Percentiles rank a stretch among this genome's conserved stretches.
Evolutionary conservation across 176 grass and related monocot species (phyloP).

Genomic region (Otatea glauca): DNA sequence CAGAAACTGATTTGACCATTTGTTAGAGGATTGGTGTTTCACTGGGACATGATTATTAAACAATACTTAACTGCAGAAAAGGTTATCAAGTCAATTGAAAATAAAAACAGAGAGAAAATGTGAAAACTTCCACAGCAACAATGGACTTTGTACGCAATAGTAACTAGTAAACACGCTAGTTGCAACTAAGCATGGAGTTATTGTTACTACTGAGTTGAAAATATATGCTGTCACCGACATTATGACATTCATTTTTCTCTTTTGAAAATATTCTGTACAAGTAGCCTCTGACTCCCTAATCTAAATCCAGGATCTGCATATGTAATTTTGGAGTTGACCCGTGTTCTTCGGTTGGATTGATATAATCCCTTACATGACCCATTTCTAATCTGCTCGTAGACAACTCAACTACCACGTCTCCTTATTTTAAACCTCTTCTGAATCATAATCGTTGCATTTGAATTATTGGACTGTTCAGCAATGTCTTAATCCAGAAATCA

Average conservation of each 20-base stretch:
- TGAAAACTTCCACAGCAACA: not conserved
- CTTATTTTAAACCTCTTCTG: constrained; percentile 26
- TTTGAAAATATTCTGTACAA: not conserved
- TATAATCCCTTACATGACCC: not conserved
- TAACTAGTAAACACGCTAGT: not conserved
- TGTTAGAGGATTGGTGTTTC: not conserved
- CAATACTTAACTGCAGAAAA: not conserved
- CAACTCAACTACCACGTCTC: constrained; percentile 32
- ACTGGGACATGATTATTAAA: not conserved
- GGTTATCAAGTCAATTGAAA: constrained; percentile 2
- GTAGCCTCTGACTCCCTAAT: not conserved
- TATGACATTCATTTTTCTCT: not conserved
- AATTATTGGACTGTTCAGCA: constrained; percentile 30
- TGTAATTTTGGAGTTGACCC: constrained; percentile 30
- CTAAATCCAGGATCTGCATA: constrained; percentile 16
- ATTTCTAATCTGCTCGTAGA: constrained; percentile 26
- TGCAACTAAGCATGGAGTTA: constrained; percentile 2
- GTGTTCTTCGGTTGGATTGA: not conserved
- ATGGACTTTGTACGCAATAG: not conserved
- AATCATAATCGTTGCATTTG: constrained; percentile 43
- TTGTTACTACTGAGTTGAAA: constrained; percentile 12
- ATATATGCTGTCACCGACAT: not conserved
- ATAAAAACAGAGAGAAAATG: constrained; percentile 5
- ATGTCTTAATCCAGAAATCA: constrained; percentile 52
- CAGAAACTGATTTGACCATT: constrained; percentile 12